phyloP scores from a whole-genome alignment of 805 yeast species.

The Kodamaea laetipori region DNA sequence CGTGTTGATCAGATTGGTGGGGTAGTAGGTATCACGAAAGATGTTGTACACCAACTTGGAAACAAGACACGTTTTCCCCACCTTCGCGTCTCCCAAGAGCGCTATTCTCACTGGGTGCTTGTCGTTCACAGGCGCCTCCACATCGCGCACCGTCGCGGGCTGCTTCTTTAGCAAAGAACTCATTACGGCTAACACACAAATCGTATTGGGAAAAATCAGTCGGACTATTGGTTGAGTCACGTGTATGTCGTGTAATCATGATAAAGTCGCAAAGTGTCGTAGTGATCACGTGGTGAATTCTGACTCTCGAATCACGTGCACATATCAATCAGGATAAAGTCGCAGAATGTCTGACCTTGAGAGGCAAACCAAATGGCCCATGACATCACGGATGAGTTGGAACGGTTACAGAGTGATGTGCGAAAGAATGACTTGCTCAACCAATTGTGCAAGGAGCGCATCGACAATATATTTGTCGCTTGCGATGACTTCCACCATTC shows the following conservation, averaged over 20 bases:
- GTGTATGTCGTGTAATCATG: no score
- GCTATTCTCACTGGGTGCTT: constrained; percentile 56
- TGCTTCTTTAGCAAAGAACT: constrained; percentile 7
- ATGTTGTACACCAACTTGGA: constrained; percentile 49
- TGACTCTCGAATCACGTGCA: no score
- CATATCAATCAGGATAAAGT: no score
- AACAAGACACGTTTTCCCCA: constrained; percentile 63
- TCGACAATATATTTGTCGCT: constrained; percentile 29
- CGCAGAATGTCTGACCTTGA: no score
- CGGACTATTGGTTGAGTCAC: no score
- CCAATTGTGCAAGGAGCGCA: constrained; percentile 22
- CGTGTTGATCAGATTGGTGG: constrained; percentile 64
- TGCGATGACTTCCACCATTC: constrained; percentile 13
- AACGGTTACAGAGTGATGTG: constrained; percentile 10
- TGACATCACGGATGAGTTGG: constrained; percentile 4
- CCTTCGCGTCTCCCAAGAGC: constrained; percentile 57
- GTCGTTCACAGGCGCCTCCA: constrained; percentile 22
- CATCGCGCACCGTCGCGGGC: constrained; percentile 8
- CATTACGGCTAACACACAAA: not conserved
- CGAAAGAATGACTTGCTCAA: constrained; percentile 27
- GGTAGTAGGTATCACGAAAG: constrained; percentile 71
- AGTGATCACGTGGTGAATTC: no score
- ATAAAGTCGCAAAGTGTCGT: no score
- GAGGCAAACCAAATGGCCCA: constrained; percentile 6
- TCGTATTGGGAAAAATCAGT: constrained; percentile 1